These are phyloP conservation scores for Coemansia pectinata DNA, from an alignment of 192 early-diverging fungal species.

Conservation along the genomic window DNA sequence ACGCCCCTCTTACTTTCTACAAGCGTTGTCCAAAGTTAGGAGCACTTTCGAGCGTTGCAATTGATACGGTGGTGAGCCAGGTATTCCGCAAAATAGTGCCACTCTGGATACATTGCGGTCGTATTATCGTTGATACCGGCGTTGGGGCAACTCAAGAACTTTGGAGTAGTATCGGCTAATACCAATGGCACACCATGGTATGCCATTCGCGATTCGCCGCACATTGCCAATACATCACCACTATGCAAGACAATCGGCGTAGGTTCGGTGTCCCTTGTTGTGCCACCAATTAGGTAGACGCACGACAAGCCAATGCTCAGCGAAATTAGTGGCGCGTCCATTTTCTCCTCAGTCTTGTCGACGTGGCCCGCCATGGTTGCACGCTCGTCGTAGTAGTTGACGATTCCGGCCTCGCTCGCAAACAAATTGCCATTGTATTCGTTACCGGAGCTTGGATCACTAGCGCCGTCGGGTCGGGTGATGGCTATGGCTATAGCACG, in stretches of 20 bases:
- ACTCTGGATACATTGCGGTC: conserved; percentile 56
- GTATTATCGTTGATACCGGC: conserved; percentile 24
- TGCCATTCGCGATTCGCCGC: conserved; percentile 67
- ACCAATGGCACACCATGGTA: conserved; percentile 91
- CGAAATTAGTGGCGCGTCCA: conserved; percentile 81
- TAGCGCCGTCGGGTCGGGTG: conserved; percentile 31
- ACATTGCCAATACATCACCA: conserved; percentile 91
- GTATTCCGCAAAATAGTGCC: conserved; percentile 69
- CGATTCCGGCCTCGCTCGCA: conserved; percentile 83
- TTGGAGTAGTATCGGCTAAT: conserved; percentile 70
- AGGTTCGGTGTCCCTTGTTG: conserved; percentile 66
- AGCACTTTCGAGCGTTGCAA: conserved; percentile 84
- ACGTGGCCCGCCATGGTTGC: conserved; percentile 91
- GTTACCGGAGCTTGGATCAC: conserved; percentile 36
- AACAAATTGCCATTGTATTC: conserved; percentile 61
- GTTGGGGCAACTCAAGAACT: conserved; percentile 49
- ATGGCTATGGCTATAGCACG: conserved; percentile 67
- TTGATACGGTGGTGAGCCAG: conserved; percentile 78
- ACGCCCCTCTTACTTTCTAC: background rate
- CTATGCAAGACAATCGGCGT: conserved; percentile 74
- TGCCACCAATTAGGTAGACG: conserved; percentile 80
- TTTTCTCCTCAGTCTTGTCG: conserved; percentile 86
- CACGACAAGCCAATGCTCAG: conserved; percentile 61
- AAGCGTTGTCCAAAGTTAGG: background rate
- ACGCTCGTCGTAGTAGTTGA: conserved; percentile 88